Conservation (phyloP, 2,329 filamentous ascomycete genomes). For the Diaporthe batatas region DNA sequence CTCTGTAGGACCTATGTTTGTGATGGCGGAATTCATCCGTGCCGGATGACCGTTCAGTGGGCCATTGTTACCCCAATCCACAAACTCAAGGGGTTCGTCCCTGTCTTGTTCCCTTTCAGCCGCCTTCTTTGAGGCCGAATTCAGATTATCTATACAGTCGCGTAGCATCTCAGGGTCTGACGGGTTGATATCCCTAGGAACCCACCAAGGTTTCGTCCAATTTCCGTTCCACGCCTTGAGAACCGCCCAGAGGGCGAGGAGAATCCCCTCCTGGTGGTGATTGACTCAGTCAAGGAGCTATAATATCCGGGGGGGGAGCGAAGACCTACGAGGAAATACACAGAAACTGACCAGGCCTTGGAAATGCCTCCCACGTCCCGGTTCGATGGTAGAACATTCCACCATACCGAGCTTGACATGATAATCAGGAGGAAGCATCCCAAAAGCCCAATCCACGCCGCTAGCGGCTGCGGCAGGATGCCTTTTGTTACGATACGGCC, state of each 20-base stretch:
- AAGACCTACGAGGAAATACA: conserved; percentile 29
- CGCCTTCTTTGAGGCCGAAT: conserved; percentile 21
- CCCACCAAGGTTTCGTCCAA: conserved; percentile 24
- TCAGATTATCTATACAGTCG: conserved; percentile 1
- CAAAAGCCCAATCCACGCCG: conserved; percentile 27
- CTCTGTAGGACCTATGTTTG: neutral
- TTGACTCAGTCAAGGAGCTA: neutral
- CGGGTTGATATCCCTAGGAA: conserved; percentile 22
- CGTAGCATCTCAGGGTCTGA: conserved; percentile 18
- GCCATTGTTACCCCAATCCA: neutral
- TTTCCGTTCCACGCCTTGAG: conserved; percentile 27
- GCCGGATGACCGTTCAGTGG: neutral
- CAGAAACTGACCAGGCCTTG: conserved; percentile 21
- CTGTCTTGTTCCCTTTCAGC: neutral
- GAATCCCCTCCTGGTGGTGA: neutral
- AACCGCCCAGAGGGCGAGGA: neutral
- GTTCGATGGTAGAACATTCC: neutral
- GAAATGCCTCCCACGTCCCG: neutral
- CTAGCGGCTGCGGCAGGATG: conserved; percentile 33
- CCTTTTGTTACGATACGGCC: conserved; percentile 17
- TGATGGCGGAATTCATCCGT: neutral
- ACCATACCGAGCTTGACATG: conserved; percentile 37
- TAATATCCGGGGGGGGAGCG: too few relatives aligned
- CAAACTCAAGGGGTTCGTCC: neutral
- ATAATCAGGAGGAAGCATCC: conserved; percentile 34